These are phyloP conservation scores for Rhodotorula sp. DNA, from an alignment of 1,284 basidiomycete genomes.

Conservation along the genomic window DNA sequence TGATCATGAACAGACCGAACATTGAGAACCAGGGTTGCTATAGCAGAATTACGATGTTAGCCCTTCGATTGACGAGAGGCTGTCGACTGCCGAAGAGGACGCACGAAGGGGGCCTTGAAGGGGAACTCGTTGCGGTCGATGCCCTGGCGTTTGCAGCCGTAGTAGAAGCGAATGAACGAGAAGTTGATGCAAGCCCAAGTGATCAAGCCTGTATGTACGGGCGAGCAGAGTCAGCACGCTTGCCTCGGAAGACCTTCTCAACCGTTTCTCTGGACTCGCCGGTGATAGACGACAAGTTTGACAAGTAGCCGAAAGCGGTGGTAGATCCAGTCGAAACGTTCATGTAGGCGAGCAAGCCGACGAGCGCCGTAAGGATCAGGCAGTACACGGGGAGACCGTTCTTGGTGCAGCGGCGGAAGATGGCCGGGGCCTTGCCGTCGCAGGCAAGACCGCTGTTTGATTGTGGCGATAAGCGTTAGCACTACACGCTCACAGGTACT, in stretches of 20 bases:
- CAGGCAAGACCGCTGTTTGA: slow-evolving; percentile 59
- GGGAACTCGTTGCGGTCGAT: slow-evolving; percentile 58
- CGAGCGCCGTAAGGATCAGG: slow-evolving; percentile 56
- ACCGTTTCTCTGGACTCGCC: background rate
- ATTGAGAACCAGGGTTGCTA: slow-evolving; percentile 48
- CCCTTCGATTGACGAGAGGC: too few species aligned
- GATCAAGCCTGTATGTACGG: slow-evolving; percentile 53
- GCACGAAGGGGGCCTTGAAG: slow-evolving; percentile 53
- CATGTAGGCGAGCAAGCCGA: slow-evolving; percentile 59
- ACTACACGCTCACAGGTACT: background rate
- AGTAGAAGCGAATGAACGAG: slow-evolving; percentile 68
- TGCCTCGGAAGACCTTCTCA: background rate
- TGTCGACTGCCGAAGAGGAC: too few species aligned
- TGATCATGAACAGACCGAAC: slow-evolving; percentile 26
- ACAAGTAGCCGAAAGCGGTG: slow-evolving; percentile 46
- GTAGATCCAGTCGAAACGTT: slow-evolving; percentile 42
- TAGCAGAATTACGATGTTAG: too few species aligned
- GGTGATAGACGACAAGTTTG: slow-evolving; percentile 21
- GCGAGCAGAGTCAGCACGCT: background rate
- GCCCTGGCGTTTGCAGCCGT: slow-evolving; percentile 45
- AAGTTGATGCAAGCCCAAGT: slow-evolving; percentile 61
- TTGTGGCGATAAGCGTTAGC: too few species aligned
- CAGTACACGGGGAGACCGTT: slow-evolving; percentile 67
- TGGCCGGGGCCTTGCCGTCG: slow-evolving; percentile 67
- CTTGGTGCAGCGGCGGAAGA: slow-evolving; percentile 65